Base-by-base conservation (phyloP, 2,329 filamentous ascomycete species). In the Podosphaera leucotricha region DNA sequence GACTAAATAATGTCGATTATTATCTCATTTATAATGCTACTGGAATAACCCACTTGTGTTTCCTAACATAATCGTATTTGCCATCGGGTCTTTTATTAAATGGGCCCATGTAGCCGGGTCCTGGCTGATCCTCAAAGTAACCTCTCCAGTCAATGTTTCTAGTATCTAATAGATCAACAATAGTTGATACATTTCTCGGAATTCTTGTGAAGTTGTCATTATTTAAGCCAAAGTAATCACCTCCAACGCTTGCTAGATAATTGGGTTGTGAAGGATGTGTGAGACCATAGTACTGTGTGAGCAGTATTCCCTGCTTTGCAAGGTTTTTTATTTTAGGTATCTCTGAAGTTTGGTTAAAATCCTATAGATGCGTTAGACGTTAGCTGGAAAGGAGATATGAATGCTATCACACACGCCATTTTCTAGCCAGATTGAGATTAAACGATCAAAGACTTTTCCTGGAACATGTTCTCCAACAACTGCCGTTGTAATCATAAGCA, bases 341-440 rank as follows among this genome's bases (percentile, higher is more conserved):
- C 5, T 55, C 50, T n/a, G 54, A 51, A 7, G 63, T 63, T 48
- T 62, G 60, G 28, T 53, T 55, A 43, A 62, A 66, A 51, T 67
- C 64, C 64, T 68, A 41, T 30, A 20, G 6, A 2, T 19, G 4
- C 11, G 4, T 45, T 5, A 45, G 33, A 20, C 20, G n/a, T 15
- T 36, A 16, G 24, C 5, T 13, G n/a, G n/a, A 16, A 13, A 15
- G 21, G 5, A 16, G 28, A 41, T 13, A 37, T 19, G 33, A 28
- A 16, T 24, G 26, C 21, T 19, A 20, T 6, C 3, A 20, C 47
- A 16, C 42, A 57, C 56, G 44, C 68, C 72, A 53, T 76, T 76
- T 58, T 76, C 72, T n/a, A 76, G 59, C 69, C 71, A 77, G 53
- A 77, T 70, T 47, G 71, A 66, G 38, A 71, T 66, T 47, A 75